Conservation (phyloP, 257 asterid genomes). For the Forsythia suspensa region DNA sequence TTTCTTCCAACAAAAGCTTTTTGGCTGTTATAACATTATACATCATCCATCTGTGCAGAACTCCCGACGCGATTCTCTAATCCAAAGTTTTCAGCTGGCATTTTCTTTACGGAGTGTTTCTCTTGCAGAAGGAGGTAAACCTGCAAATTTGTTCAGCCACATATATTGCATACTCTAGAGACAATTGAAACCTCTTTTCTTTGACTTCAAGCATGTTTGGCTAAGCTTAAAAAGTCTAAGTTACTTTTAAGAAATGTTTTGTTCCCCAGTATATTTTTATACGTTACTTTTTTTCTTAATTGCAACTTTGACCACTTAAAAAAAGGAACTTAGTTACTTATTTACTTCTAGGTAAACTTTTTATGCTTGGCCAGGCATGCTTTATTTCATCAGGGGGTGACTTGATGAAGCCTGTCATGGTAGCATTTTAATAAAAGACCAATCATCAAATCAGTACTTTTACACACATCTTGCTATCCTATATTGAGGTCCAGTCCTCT, state of each 20-base stretch:
- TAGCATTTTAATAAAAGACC: background rate
- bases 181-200: background rate
- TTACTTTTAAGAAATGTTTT: background rate
- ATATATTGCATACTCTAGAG: background rate
- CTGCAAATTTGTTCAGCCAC: conserved; percentile 2
- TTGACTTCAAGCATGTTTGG: background rate
- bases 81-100: conserved; percentile 84
- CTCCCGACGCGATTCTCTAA: conserved; percentile 70
- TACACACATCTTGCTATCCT: background rate
- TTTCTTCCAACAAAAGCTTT: conserved; percentile 4
- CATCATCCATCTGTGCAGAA: conserved; percentile 45
- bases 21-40: background rate
- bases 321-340: background rate
- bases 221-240: background rate
- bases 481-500: background rate
- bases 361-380: background rate
- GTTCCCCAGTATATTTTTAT: background rate
- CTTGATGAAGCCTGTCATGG: background rate
- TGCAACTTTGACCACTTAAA: background rate
- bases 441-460: background rate
- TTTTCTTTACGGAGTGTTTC: conserved; percentile 67
- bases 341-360: background rate
- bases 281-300: background rate
- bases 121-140: conserved; percentile 64
- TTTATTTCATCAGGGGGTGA: background rate